Percentiles rank a stretch among this genome's conserved stretches.
These are phyloP conservation scores for Anethum foeniculum DNA, from an alignment of 140 eudicot species.

Conservation along the genomic window DNA sequence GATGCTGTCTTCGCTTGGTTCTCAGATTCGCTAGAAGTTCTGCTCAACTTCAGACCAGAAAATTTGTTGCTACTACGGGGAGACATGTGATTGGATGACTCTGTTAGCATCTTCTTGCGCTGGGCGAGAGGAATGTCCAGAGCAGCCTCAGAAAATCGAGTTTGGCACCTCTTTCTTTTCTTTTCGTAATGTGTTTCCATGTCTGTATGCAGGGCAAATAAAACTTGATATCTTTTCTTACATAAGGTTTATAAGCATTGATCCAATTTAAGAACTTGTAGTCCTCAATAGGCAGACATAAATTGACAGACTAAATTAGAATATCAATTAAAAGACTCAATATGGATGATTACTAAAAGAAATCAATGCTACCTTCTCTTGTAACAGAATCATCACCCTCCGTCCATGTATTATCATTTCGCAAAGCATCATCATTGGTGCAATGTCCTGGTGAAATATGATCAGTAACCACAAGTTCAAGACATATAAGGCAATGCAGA, in stretches of 20 bases:
- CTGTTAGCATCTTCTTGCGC: conserved; percentile 30
- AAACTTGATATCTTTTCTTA: background rate
- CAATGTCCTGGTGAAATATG: conserved; percentile 13
- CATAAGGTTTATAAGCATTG: background rate
- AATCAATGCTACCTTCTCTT: conserved; percentile 22
- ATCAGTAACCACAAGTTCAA: background rate
- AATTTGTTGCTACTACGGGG: conserved; percentile 14
- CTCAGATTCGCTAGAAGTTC: conserved; percentile 15
- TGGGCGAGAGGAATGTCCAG: conserved; percentile 27
- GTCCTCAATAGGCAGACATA: background rate
- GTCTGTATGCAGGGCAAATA: conserved; percentile 26
- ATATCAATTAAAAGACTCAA: background rate
- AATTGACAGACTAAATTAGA: conserved; percentile 7
- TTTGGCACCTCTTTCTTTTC: conserved; percentile 40
- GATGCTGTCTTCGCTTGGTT: conserved; percentile 16
- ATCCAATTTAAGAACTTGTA: background rate
- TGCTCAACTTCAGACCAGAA: conserved; percentile 22
- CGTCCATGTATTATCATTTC: conserved; percentile 27
- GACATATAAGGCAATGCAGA: background rate
- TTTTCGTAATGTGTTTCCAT: conserved; percentile 22
- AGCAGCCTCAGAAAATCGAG: conserved; percentile 20
- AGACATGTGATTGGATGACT: conserved; percentile 25
- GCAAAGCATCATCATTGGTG: conserved; percentile 13
- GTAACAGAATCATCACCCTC: conserved; percentile 18
- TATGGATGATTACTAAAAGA: background rate